Conservation (phyloP, 23 red algal species). For the Gracilaria caudata region DNA sequence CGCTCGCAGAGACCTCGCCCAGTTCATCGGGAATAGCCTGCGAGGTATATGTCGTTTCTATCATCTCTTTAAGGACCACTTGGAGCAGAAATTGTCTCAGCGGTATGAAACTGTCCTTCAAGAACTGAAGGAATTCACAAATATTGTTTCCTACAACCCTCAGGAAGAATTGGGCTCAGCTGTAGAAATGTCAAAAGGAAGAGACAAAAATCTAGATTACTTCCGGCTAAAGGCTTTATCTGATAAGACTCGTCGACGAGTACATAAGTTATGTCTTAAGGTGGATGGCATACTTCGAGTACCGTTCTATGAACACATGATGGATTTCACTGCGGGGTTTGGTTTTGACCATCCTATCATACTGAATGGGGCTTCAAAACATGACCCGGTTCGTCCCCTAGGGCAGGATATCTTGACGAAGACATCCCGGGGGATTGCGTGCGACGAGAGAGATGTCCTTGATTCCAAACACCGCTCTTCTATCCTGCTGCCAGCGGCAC, state of each 20-base stretch:
- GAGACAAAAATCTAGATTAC: constrained; percentile 72
- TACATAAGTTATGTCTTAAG: constrained; percentile 73
- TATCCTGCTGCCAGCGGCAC: background rate
- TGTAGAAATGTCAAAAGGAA: constrained; percentile 35
- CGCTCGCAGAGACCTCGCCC: background rate
- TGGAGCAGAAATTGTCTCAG: constrained; percentile 11
- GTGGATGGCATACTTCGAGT: constrained; percentile 61
- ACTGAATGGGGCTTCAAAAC: background rate
- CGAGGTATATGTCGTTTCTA: constrained; percentile 58
- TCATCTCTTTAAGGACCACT: background rate
- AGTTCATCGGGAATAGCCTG: constrained; percentile 19
- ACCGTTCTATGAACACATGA: constrained; percentile 55
- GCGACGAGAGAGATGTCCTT: no score
- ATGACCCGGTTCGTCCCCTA: background rate
- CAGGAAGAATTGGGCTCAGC: constrained; percentile 28
- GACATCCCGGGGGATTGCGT: no score
- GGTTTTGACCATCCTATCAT: constrained; percentile 1
- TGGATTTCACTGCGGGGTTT: constrained; percentile 9
- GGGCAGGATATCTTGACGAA: background rate
- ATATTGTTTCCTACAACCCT: constrained; percentile 31
- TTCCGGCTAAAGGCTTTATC: constrained; percentile 55
- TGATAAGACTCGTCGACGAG: constrained; percentile 52
- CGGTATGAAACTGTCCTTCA: background rate
- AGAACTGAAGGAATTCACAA: constrained; percentile 54
- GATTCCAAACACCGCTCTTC: no score